Evolutionary conservation across 2,329 filamentous ascomycete species (phyloP).

Genomic region (Aspergillus thermomutatus): DNA sequence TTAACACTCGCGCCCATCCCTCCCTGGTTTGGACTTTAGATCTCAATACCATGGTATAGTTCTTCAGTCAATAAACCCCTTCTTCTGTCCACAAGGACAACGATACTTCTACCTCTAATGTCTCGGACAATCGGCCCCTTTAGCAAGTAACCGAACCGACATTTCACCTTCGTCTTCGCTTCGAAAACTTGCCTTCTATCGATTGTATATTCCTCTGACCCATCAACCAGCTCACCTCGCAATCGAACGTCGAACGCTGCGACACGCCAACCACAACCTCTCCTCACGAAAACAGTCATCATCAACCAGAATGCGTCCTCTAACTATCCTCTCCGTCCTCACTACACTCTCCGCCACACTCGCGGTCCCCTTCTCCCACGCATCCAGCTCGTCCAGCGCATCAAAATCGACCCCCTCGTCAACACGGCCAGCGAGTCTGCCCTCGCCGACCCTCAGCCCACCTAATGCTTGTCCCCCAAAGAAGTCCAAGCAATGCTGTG

Average conservation of each 20-base stretch:
- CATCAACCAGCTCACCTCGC: not conserved
- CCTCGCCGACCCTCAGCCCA: conserved; percentile 7
- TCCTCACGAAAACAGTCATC: not conserved
- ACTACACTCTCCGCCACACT: conserved; percentile 5
- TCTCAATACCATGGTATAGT: not conserved
- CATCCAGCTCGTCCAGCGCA: conserved; percentile 5
- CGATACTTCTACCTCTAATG: too few relatives aligned
- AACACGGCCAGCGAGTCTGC: conserved; percentile 2
- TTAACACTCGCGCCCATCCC: not conserved
- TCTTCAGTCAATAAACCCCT: not conserved
- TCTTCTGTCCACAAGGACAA: not conserved
- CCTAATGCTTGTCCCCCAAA: conserved; percentile 22
- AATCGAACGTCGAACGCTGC: not conserved
- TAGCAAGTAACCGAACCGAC: not conserved
- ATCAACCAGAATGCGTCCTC: conserved; percentile 2
- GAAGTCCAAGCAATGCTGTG: conserved; percentile 26
- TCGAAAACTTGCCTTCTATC: not conserved
- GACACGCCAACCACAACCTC: not conserved
- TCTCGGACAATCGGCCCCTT: not conserved
- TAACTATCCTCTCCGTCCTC: conserved; percentile 2
- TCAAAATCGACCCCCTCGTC: not conserved
- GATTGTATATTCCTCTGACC: not conserved
- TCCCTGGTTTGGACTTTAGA: not conserved
- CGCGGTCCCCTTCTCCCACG: not conserved
- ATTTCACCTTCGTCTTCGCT: not conserved